phyloP scores from a whole-genome alignment of 2,329 filamentous ascomycete species.

The Sclerotinia subarctica region DNA sequence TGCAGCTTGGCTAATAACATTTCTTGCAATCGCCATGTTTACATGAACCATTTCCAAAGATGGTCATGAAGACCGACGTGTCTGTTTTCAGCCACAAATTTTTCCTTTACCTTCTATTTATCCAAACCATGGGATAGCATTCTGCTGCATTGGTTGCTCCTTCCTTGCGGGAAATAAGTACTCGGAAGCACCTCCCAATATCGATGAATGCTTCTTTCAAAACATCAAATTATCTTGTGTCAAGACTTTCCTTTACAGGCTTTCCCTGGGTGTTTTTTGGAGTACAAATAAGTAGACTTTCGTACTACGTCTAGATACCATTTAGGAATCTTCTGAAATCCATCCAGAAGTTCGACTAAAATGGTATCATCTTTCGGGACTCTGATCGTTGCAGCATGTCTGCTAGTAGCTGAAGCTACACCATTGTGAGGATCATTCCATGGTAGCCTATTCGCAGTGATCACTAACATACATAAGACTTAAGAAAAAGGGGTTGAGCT shows the following conservation, averaged over 20 bases:
- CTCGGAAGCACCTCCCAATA: neutral
- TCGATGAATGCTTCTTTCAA: neutral
- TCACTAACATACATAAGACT: constrained; percentile 23
- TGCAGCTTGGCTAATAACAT: neutral
- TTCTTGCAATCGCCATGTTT: constrained; percentile 4
- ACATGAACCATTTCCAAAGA: neutral
- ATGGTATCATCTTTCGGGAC: constrained; percentile 24
- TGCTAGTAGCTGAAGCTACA: constrained; percentile 25
- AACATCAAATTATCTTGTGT: neutral
- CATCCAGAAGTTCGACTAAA: neutral
- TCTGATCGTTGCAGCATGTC: constrained; percentile 23
- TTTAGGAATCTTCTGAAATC: neutral
- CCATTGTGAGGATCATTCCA: constrained; percentile 28
- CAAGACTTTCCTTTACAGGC: neutral
- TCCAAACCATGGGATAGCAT: neutral
- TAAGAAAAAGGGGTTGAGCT: constrained; percentile 40
- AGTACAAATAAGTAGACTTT: neutral
- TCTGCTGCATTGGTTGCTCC: neutral
- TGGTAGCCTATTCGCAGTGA: neutral
- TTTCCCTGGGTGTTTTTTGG: neutral
- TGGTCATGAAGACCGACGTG: constrained; percentile 1
- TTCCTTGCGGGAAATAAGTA: constrained; percentile 10
- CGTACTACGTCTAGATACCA: neutral
- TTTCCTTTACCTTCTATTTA: neutral
- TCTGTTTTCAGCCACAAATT: constrained; percentile 6